phyloP scores from a whole-genome alignment of 768 basidiomycete genomes.

The Leccinum pellstonianum region DNA sequence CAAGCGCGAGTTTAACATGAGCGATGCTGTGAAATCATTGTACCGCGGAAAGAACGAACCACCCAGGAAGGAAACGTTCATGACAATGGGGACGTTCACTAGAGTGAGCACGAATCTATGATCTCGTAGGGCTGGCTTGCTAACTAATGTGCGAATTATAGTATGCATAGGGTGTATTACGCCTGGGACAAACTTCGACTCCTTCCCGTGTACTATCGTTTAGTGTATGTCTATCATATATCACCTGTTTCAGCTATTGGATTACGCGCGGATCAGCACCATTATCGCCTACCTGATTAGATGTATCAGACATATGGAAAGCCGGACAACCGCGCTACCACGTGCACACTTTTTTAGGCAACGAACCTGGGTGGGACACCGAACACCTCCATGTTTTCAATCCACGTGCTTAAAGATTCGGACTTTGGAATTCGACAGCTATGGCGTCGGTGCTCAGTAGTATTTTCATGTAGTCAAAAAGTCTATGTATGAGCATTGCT shows the following conservation, averaged over 20 bases:
- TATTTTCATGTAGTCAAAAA: too few relatives aligned
- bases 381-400: too few relatives aligned
- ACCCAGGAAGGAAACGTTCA: constrained; percentile 79
- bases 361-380: too few relatives aligned
- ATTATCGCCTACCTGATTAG: neutral
- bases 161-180: constrained; percentile 21
- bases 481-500: too few relatives aligned
- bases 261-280: neutral
- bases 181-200: neutral
- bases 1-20: constrained; percentile 83
- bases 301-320: too few relatives aligned
- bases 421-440: too few relatives aligned
- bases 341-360: too few relatives aligned
- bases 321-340: too few relatives aligned
- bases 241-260: neutral
- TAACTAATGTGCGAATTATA: constrained; percentile 13
- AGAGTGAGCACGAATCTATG: constrained; percentile 53
- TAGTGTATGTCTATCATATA: constrained; percentile 13
- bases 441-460: too few relatives aligned
- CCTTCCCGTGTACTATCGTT: constrained; percentile 3
- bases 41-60: constrained; percentile 58
- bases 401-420: too few relatives aligned
- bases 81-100: constrained; percentile 90
- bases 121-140: neutral
- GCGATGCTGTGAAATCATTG: constrained; percentile 78